Conservation (phyloP, 163 green algal genomes). For the Chloromonas sp. region DNA sequence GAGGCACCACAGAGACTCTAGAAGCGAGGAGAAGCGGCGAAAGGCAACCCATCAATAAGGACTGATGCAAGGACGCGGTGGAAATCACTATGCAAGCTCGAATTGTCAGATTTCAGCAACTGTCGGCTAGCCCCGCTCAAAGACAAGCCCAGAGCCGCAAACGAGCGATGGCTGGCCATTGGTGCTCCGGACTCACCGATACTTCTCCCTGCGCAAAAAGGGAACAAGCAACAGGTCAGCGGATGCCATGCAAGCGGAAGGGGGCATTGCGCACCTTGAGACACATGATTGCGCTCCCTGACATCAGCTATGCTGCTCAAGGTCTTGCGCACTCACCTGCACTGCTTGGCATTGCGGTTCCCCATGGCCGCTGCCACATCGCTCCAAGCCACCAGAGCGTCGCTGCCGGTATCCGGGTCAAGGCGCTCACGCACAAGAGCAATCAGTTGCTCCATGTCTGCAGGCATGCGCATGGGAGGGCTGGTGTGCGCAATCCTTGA, state of each 20-base stretch:
- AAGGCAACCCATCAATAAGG: too few relatives aligned
- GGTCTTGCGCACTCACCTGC: neutral
- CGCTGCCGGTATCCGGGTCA: too few relatives aligned
- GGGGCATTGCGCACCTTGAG: too few relatives aligned
- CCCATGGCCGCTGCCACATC: neutral
- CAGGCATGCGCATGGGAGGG: too few relatives aligned
- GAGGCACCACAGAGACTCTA: neutral
- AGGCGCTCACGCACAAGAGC: too few relatives aligned
- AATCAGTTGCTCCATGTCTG: too few relatives aligned
- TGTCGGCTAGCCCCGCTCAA: neutral
- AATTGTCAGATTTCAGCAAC: neutral
- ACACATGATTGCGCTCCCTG: too few relatives aligned
- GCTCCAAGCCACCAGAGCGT: neutral
- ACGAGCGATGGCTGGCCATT: neutral
- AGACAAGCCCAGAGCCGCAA: too few relatives aligned
- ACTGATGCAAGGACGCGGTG: neutral
- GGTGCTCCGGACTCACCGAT: neutral
- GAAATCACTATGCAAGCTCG: neutral
- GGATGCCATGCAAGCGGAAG: too few relatives aligned
- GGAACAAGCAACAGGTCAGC: neutral
- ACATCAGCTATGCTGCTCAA: neutral
- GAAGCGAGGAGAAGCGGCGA: too few relatives aligned
- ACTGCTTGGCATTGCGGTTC: slow-evolving; percentile 1
- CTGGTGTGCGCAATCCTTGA: too few relatives aligned
- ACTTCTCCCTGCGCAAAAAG: slow-evolving; percentile 8